Base-by-base conservation (phyloP, 345 rosid genomes). In the Aquilaria yunnanensis region DNA sequence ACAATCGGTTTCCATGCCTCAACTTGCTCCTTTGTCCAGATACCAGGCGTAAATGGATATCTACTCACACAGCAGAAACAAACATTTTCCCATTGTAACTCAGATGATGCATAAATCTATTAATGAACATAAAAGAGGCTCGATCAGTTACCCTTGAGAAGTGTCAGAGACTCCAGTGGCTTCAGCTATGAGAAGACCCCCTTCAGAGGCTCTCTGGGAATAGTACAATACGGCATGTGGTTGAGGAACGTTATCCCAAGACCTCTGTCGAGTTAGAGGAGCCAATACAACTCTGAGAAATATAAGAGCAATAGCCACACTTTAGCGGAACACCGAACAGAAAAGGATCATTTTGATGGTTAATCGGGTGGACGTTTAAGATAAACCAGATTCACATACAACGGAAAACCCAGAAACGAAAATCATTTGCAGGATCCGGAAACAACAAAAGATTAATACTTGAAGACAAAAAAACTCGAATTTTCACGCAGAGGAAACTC, bases 1-100 rank as follows among this genome's bases (percentile, higher is more conserved):
- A 89, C 94, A 47, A 89, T 87, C 30, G 96, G 88, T 65, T 81
- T 89, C 96, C 96, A 89, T 6, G 91, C 94, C 56, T 89, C 94
- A 11, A 89, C 85, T 63, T 90, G 97, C 68, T 80, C 95, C 68
- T 83, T 82, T 3, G 86, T 85, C 92, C 95, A 87, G 34, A 90
- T 78, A 56, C 97, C 95, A 54, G 90, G 89, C 7, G 76, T 75
- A 61, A 78, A 67, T 11, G 55, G 32, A 66, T 77, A 75, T 47
- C 89, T 85, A 55, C 55, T 16, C 54, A 50, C 54, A 2, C 14
- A 2, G 14, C 14, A 12, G 23, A 50, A 12, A 12, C 54, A 12
- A 50, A 50, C 23, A 12, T 4, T 0, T 50, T 1, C 14, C 54
- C 49, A 70, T 51, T 54, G 47, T 47, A 2, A 12, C 2, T 47